A percentile compares a stretch with the other conserved stretches of the same genome.
Evolutionary conservation across 768 basidiomycete genomes (phyloP).

Genomic region (Lyophyllum atratum): DNA sequence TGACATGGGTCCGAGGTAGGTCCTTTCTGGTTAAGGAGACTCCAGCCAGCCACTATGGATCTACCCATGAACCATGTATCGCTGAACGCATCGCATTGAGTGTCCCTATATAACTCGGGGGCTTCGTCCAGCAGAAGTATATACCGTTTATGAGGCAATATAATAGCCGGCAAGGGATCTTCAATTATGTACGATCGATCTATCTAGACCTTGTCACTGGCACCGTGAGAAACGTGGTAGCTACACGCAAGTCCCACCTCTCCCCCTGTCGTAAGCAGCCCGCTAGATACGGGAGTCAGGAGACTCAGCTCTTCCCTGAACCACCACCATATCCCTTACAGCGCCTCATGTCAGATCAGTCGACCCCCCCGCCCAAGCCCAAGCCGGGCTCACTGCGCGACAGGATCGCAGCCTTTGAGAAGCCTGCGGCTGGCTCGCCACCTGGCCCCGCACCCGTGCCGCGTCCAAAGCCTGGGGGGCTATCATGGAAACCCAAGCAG

Average conservation of each 20-base stretch:
- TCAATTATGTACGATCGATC: background rate
- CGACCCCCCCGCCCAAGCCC: conserved; percentile 57
- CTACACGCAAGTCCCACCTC: background rate
- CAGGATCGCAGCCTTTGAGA: conserved; percentile 88
- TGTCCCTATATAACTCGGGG: background rate
- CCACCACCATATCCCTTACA: conserved; percentile 17
- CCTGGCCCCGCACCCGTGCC: conserved; percentile 43
- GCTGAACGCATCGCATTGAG: conserved; percentile 6
- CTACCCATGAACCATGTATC: conserved; percentile 19
- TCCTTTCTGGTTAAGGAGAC: conserved; percentile 37
- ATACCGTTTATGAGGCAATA: background rate
- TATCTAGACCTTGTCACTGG: background rate
- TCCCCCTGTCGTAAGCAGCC: background rate
- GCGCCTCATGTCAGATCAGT: conserved; percentile 56
- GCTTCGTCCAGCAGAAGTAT: background rate
- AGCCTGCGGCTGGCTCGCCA: conserved; percentile 41
- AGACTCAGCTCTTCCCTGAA: conserved; percentile 10
- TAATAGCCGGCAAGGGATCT: too few species aligned
- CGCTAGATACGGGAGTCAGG: background rate
- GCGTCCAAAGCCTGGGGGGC: conserved; percentile 66
- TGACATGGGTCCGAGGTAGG: conserved; percentile 29
- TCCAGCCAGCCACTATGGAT: background rate
- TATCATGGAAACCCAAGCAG: conserved; percentile 73
- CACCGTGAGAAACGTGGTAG: conserved; percentile 10
- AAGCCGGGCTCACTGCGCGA: conserved; percentile 82